A percentile compares a stretch with the other conserved stretches of the same genome.
Evolutionary conservation across 2,329 filamentous ascomycete species (phyloP).

Genomic region (Aspergillus texensis): DNA sequence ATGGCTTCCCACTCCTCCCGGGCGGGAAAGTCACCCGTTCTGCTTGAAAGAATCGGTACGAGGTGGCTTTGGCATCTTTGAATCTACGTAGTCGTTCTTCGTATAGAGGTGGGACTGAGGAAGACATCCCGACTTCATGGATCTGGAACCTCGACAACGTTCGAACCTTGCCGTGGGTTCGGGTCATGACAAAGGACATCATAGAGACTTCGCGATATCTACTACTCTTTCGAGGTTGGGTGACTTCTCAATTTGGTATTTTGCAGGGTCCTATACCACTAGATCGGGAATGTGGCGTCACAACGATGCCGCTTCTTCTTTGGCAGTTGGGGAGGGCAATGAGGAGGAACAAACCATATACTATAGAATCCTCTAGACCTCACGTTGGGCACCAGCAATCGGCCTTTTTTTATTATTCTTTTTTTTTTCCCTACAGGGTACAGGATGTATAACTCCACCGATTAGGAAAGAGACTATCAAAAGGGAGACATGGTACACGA

Average conservation of each 20-base stretch:
- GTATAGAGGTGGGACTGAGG: background rate
- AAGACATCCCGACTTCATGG: background rate
- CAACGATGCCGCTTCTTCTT: background rate
- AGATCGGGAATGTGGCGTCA: background rate
- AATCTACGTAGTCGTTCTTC: background rate
- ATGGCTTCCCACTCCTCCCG: background rate
- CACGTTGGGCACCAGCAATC: background rate
- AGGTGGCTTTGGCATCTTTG: background rate
- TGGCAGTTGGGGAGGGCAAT: background rate
- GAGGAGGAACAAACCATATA: background rate
- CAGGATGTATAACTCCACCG: background rate
- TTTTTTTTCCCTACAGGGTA: background rate
- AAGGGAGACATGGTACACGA: background rate
- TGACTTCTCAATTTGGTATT: background rate
- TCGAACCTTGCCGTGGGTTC: background rate
- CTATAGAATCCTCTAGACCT: background rate
- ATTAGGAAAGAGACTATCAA: background rate
- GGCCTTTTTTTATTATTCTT: background rate
- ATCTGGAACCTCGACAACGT: background rate
- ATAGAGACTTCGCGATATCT: background rate
- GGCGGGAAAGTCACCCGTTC: background rate
- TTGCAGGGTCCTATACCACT: background rate
- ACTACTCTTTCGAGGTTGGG: background rate
- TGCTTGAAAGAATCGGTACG: background rate
- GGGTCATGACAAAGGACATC: background rate